Base-by-base conservation (phyloP, 305 asterid species). In the Solanum hybrid region DNA sequence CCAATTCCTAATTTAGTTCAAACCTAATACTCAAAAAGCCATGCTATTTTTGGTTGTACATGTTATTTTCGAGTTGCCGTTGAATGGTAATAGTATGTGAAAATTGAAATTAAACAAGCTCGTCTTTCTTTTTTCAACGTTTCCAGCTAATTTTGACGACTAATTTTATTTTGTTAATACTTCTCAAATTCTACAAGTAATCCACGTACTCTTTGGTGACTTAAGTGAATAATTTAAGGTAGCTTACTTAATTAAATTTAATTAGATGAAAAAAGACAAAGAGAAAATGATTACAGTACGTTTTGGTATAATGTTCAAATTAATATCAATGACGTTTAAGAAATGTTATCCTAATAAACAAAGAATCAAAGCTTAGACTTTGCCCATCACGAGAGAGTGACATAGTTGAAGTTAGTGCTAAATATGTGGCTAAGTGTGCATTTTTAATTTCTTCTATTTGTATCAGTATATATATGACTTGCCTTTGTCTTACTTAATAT, bases 41-140 rank as follows among this genome's bases (percentile, higher is more conserved):
- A 87, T 87, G 84, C 29, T 86, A 87, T 79, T 66, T 87, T 88
- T 81, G 79, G 86, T 3, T 10, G 87, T 45, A 15, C 3, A 27
- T 13, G 77, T 31, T 75, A 3, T 51, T 51, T 31, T 32, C 12
- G 11, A 31, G 31, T 51, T 84, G 40, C 22, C 42, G 73, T 51
- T 84, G 87, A 85, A 85, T 85, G 32, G 7, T 56, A 56, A 19
- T 56, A 82, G 76, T 85, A 88, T 84, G 91, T 86, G 32, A 87
- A 77, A 91, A 78, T 34, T 4, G 35, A 51, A 76, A 60, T 60
- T 60, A 5, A 73, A 32, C 1, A 5, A 71, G 79, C 26, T 60
- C 85, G 45, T 89, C 89, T 38, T 51, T 90, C 91, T 10, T 90
- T 93, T 36, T 91, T 90, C 92, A 77, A 78, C 32, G 32, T 32